Evolutionary conservation across 179 eudicot species (phyloP), one percentile per base, ranked within the genome.

Genomic region (Gypsophila paniculata): DNA sequence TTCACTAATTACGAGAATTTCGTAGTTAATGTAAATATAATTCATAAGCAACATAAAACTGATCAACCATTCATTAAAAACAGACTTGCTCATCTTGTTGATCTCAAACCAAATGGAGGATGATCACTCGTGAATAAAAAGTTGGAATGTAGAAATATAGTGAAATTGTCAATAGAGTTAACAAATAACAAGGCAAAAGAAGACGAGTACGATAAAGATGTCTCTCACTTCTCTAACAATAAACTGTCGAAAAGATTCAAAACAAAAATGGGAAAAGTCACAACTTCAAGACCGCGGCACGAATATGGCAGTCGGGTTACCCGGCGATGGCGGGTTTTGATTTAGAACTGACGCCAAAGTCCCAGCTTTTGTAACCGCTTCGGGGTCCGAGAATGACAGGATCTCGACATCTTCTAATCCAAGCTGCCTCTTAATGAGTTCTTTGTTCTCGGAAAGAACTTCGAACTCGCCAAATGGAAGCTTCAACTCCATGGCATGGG

Each of bases 401-500:
- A 92, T 71, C 75, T 92, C 89, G 57, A 90, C 73, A 19, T 61
- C 71, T 62, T 85, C 96, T 1, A 92, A 77, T 17, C 89, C 94
- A 25, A 92, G 79, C 80, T 90, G 98, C 72, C 89, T 78, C 82
- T 78, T 81, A 14, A 92, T 87, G 84, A 90, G 72, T 32, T 87
- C 89, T 15, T 53, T 44, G 75, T 92, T 92, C 72, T 86, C 84
- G 59, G 73, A 52, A 48, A 92, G 91, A 34, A 92, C 98, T 42
- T 84, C 85, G 3, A 81, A 80, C 75, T 92, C 98, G 14, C 96
- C 93, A 76, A 88, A 91, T 0, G 98, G 96, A 69, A 90, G 81
- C 80, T 72, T 88, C 77, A 86, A 74, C 59, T 92, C 94, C 87
- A 92, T 74, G 4, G 93, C 91, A 15, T 92, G 94, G 72, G 84